phyloP scores from a whole-genome alignment of 2,329 filamentous ascomycete species.

The Pseudofabraea citricarpa region DNA sequence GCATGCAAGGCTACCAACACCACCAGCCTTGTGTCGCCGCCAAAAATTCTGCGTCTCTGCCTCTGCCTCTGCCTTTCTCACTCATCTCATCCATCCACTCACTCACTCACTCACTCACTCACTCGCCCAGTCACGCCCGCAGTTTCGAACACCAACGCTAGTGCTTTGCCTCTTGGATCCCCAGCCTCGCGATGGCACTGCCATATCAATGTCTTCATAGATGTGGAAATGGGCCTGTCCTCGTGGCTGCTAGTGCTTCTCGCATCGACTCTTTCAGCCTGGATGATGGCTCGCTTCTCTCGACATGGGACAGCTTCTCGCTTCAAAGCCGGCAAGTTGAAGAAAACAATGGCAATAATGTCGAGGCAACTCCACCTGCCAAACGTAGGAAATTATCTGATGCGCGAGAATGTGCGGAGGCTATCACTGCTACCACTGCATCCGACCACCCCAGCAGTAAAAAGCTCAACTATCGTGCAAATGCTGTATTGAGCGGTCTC shows the following conservation, averaged over 20 bases:
- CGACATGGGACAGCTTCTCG: constrained; percentile 30
- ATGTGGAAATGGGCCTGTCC: constrained; percentile 47
- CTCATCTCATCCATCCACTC: not conserved
- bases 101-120: too few relatives aligned
- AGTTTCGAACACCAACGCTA: too few relatives aligned
- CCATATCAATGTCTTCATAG: constrained; percentile 62
- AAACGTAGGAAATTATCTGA: constrained; percentile 27
- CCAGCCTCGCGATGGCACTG: constrained; percentile 35
- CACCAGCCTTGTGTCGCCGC: too few relatives aligned
- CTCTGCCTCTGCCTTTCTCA: not conserved
- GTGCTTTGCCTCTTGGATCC: too few relatives aligned
- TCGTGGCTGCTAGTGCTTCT: constrained; percentile 72
- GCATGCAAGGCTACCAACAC: too few relatives aligned
- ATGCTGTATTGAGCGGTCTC: constrained; percentile 27
- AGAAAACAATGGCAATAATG: not conserved
- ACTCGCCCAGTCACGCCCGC: too few relatives aligned
- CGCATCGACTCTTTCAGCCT: constrained; percentile 65
- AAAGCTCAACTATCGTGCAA: too few relatives aligned
- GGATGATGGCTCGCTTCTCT: constrained; percentile 51
- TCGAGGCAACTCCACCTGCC: constrained; percentile 18
- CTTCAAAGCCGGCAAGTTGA: constrained; percentile 5
- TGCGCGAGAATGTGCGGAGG: too few relatives aligned
- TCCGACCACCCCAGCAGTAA: too few relatives aligned
- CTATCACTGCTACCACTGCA: too few relatives aligned
- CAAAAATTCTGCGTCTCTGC: not conserved